phyloP scores from a whole-genome alignment of 441 rosid species.

The Theobroma grandiflorum region DNA sequence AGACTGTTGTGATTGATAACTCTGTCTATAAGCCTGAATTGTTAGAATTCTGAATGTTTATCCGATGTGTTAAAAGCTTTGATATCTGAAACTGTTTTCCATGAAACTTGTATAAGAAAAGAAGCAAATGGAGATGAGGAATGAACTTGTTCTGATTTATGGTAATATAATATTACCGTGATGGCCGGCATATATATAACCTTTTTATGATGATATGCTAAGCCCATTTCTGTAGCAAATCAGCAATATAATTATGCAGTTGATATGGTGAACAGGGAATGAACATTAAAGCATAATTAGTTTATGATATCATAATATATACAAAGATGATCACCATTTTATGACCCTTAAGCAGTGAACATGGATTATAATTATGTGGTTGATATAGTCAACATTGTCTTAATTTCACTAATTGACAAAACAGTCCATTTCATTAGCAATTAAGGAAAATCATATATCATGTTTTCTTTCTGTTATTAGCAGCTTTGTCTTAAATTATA shows the following conservation, averaged over 20 bases:
- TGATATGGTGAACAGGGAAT: slow-evolving; percentile 43
- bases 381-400: slow-evolving; percentile 32
- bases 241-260: slow-evolving; percentile 41
- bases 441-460: not conserved
- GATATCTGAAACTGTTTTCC: not conserved
- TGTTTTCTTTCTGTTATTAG: not conserved
- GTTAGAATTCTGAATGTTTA: not conserved
- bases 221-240: slow-evolving; percentile 43
- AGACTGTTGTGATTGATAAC: not conserved
- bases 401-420: slow-evolving; percentile 22
- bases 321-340: slow-evolving; percentile 25
- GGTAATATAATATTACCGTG: slow-evolving; percentile 24
- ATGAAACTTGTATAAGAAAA: not conserved
- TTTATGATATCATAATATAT: slow-evolving; percentile 19
- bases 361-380: slow-evolving; percentile 38
- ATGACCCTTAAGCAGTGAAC: slow-evolving; percentile 29
- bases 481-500: not conserved
- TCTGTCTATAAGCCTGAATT: too few species aligned
- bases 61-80: not conserved
- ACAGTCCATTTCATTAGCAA: slow-evolving; percentile 11
- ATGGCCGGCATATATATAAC: not conserved
- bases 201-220: slow-evolving; percentile 23
- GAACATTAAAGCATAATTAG: slow-evolving; percentile 18
- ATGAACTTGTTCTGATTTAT: slow-evolving; percentile 5
- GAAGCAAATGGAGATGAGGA: not conserved